Conservation (phyloP, 345 rosid species). For the Pseudoturritis turrita region DNA sequence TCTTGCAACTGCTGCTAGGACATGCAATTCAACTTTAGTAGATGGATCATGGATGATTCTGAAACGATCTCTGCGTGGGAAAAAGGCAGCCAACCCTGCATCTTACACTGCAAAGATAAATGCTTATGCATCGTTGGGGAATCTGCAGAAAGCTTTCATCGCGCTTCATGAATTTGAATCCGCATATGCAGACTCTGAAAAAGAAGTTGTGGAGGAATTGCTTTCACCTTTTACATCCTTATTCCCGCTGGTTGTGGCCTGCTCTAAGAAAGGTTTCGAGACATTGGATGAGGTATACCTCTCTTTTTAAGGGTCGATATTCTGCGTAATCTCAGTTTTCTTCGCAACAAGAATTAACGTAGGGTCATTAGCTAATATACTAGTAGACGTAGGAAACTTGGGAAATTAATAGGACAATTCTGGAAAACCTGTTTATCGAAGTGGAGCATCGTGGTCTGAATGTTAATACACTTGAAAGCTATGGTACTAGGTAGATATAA, state of each 20-base stretch:
- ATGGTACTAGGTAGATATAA: background rate
- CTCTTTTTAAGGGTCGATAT: background rate
- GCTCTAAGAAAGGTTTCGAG: slow-evolving; percentile 82
- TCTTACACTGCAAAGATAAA: slow-evolving; percentile 72
- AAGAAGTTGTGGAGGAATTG: slow-evolving; percentile 50
- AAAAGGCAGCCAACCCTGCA: slow-evolving; percentile 66
- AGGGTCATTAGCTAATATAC: background rate
- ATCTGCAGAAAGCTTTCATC: slow-evolving; percentile 64
- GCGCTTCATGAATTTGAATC: slow-evolving; percentile 71
- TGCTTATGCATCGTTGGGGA: slow-evolving; percentile 73
- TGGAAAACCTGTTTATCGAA: background rate
- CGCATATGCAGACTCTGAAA: slow-evolving; percentile 40
- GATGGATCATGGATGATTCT: slow-evolving; percentile 85
- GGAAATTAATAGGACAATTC: background rate
- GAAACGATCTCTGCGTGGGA: slow-evolving; percentile 56
- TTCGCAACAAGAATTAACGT: background rate
- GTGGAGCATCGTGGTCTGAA: background rate
- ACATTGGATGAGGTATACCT: slow-evolving; percentile 71
- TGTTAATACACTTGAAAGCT: background rate
- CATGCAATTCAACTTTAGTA: slow-evolving; percentile 55
- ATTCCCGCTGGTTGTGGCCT: slow-evolving; percentile 73
- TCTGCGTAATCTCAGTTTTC: background rate
- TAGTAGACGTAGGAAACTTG: background rate
- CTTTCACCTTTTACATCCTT: slow-evolving; percentile 88
- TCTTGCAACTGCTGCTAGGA: slow-evolving; percentile 87